Conservation (phyloP, 768 basidiomycete genomes). For the Polyporus arcularius region DNA sequence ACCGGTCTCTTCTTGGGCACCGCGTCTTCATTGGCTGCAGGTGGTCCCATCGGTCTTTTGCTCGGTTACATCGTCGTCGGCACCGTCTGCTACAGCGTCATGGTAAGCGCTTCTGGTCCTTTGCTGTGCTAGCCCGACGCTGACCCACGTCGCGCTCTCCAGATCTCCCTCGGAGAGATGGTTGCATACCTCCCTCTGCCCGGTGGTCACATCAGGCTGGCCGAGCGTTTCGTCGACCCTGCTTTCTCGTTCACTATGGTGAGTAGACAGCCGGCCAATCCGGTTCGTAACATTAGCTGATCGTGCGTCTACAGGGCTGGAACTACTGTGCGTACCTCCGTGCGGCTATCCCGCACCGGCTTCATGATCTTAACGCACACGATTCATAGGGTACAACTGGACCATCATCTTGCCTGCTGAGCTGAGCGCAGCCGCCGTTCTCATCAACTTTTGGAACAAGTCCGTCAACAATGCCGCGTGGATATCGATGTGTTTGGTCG, state of each 20-base stretch:
- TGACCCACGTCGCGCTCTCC: slow-evolving; percentile 6
- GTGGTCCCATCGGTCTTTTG: slow-evolving; percentile 65
- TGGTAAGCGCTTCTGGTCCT: slow-evolving; percentile 44
- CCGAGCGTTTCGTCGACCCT: slow-evolving; percentile 80
- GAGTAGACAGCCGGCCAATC: slow-evolving; percentile 34
- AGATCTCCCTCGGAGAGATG: slow-evolving; percentile 77
- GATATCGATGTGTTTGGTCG: slow-evolving; percentile 75
- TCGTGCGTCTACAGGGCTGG: slow-evolving; percentile 43
- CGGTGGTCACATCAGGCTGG: slow-evolving; percentile 79
- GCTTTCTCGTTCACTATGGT: slow-evolving; percentile 57
- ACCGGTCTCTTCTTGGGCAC: slow-evolving; percentile 53
- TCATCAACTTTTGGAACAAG: slow-evolving; percentile 68
- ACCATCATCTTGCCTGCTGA: slow-evolving; percentile 70
- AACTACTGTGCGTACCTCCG: slow-evolving; percentile 46
- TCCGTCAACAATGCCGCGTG: slow-evolving; percentile 70
- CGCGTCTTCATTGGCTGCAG: slow-evolving; percentile 39
- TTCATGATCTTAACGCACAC: neutral
- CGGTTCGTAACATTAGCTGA: neutral
- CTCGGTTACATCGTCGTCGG: slow-evolving; percentile 72
- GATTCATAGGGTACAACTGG: slow-evolving; percentile 51
- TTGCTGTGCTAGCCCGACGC: neutral
- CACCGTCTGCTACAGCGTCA: slow-evolving; percentile 68
- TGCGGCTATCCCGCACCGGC: neutral
- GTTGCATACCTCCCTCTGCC: slow-evolving; percentile 76
- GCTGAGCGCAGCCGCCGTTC: slow-evolving; percentile 70